phyloP scores from a whole-genome alignment of 805 yeast genomes.

The Dipodascopsis tothii region DNA sequence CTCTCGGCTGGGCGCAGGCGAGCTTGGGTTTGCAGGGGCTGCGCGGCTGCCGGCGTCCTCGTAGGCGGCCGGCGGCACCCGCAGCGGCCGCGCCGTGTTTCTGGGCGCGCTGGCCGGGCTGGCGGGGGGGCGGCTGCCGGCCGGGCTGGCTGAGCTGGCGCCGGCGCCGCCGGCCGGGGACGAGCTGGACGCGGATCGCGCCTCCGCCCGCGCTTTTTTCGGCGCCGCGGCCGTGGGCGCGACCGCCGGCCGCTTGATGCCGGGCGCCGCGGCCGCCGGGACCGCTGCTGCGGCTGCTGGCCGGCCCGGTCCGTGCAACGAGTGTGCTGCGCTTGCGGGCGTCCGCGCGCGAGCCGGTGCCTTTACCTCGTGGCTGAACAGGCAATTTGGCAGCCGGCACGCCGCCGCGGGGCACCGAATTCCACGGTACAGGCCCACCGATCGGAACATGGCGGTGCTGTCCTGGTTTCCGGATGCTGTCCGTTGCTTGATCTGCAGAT shows the following conservation, averaged over 20 bases:
- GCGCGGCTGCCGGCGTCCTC: background rate
- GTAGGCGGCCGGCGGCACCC: background rate
- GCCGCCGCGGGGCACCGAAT: background rate
- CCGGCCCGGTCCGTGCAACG: background rate
- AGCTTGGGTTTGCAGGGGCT: too few species aligned
- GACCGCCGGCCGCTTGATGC: background rate
- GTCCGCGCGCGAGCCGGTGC: background rate
- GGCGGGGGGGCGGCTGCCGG: background rate
- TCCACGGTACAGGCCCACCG: background rate
- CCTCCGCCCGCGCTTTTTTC: background rate
- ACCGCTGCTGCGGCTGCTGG: background rate
- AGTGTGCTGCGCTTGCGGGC: background rate
- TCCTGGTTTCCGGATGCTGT: too few species aligned
- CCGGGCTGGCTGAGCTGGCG: background rate
- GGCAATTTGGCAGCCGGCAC: constrained; percentile 11
- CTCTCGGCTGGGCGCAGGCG: background rate
- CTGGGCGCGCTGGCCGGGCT: background rate
- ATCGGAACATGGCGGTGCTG: background rate
- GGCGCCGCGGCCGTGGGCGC: background rate
- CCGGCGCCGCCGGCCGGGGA: too few species aligned
- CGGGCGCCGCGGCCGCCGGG: background rate
- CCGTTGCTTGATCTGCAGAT: too few species aligned
- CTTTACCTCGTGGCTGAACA: constrained; percentile 6
- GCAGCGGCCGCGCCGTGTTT: background rate
- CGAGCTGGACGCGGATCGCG: too few species aligned